Base-by-base conservation (phyloP, 2,329 filamentous ascomycete species). In the Colletotrichum sp. region DNA sequence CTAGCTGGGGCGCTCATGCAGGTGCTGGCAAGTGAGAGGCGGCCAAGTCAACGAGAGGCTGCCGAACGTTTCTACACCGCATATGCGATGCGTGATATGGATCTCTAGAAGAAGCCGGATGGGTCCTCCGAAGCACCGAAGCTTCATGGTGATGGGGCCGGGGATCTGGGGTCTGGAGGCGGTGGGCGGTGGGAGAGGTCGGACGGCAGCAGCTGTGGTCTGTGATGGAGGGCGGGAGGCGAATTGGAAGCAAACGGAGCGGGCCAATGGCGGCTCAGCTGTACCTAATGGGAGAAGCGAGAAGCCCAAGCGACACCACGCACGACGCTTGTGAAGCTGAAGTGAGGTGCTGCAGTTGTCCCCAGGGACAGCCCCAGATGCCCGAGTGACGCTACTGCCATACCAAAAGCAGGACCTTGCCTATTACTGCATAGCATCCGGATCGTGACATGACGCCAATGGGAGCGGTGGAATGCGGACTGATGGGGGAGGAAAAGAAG, bases 41-140 rank as follows among this genome's bases (percentile, higher is more conserved):
- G 74, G 76, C 76, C 76, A 78, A 78, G 76, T 75, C 76, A 63
- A 57, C 52, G 15, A 6, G 24, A 68, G 65, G 70, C 70, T 68
- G 63, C 36, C 64, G 49, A 68, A 24, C n/a, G 36, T 44, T 72
- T 44, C 69, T 44, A 72, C 73, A 76, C 73, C 73, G 71, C 74
- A 76, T 75, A 32, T 60, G 70, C 62, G 68, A 68, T 59, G 44
- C 44, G 34, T 32, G 30, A 4, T 32, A 28, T 28, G 55, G 55
- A 59, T 39, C 44, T 21, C 36, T 30, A 26, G 26, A 57, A 34
- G 32, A 66, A 15, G 72, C 57, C 28, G 52, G 12, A 72, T 52
- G 68, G 62, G 7, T 15, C 68, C 55, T 15, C 62, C 16, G 26
- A 30, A n/a, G 59, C 68, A 34, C 39, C 59, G 32, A 30, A 28